Percentiles rank a stretch among this genome's conserved stretches.
Conservation (phyloP, 2,329 filamentous ascomycete genomes). For the Sporothrix brunneoviolacea region DNA sequence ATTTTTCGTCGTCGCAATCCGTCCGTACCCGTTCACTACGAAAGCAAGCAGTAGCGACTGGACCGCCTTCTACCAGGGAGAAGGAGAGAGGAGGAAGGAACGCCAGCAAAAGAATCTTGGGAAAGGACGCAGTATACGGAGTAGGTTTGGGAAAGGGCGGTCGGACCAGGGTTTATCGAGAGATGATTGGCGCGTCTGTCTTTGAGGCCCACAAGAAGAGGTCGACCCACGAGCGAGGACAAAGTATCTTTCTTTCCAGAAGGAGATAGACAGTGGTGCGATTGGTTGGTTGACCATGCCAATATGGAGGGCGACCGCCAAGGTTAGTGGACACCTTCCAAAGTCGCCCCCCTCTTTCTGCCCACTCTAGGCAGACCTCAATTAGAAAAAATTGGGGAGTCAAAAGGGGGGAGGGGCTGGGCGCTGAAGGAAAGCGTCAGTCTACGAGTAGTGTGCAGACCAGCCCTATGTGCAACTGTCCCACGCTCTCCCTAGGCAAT, state of each 20-base stretch:
- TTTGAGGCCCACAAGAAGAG: background rate
- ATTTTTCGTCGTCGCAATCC: conserved; percentile 9
- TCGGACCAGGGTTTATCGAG: background rate
- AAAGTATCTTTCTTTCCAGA: background rate
- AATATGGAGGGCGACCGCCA: conserved; percentile 1
- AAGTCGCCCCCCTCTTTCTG: conserved; percentile 1
- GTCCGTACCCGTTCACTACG: background rate
- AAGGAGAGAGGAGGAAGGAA: background rate
- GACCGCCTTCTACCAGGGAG: background rate
- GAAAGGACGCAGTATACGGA: background rate
- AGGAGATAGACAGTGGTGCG: background rate
- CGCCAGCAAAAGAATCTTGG: background rate
- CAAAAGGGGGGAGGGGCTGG: no score
- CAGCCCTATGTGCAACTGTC: no score
- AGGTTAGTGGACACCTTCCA: background rate
- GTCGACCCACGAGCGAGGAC: conserved; percentile 3
- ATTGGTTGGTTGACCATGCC: conserved; percentile 3
- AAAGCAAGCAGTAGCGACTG: background rate
- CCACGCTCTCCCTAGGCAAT: background rate
- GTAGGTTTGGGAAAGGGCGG: conserved; percentile 5
- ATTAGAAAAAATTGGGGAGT: background rate
- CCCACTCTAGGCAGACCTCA: conserved; percentile 2
- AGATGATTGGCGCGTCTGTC: conserved; percentile 1
- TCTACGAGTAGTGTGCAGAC: no score
- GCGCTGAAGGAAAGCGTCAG: no score